phyloP scores from a whole-genome alignment of 306 rosid genomes.

The Trifolium fragiferum region DNA sequence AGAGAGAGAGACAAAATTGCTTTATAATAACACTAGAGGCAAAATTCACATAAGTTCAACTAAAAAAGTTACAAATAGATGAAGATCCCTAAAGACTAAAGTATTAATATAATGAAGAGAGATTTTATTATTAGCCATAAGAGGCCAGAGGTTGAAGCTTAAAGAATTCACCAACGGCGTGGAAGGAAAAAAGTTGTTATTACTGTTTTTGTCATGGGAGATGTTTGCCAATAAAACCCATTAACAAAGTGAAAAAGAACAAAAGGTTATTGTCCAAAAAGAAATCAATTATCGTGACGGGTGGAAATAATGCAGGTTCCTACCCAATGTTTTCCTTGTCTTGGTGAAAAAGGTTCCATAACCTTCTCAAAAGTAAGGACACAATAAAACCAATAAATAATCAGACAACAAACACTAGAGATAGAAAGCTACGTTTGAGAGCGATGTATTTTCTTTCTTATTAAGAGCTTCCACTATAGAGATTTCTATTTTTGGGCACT shows the following conservation, averaged over 20 bases:
- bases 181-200: neutral
- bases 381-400: conserved; percentile 10
- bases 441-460: too few relatives aligned
- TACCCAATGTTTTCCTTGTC: conserved; percentile 1
- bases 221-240: neutral
- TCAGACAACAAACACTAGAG: neutral
- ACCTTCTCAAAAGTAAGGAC: conserved; percentile 11
- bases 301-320: conserved; percentile 1
- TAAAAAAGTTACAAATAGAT: neutral
- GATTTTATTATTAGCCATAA: neutral
- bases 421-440: neutral
- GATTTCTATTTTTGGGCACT: too few relatives aligned
- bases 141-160: neutral
- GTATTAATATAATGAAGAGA: neutral
- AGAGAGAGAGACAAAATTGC: neutral
- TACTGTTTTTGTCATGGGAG: conserved; percentile 15
- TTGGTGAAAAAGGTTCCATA: conserved; percentile 7
- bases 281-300: neutral
- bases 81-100: neutral
- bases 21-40: neutral
- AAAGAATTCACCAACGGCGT: conserved; percentile 1
- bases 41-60: conserved; percentile 7
- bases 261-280: neutral
- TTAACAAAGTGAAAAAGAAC: conserved; percentile 4
- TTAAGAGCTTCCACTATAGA: too few relatives aligned